Evolutionary conservation across 108 stramenopile species (phyloP), one percentile per base, ranked within the genome.

Genomic region (Skeletonema tropicum): DNA sequence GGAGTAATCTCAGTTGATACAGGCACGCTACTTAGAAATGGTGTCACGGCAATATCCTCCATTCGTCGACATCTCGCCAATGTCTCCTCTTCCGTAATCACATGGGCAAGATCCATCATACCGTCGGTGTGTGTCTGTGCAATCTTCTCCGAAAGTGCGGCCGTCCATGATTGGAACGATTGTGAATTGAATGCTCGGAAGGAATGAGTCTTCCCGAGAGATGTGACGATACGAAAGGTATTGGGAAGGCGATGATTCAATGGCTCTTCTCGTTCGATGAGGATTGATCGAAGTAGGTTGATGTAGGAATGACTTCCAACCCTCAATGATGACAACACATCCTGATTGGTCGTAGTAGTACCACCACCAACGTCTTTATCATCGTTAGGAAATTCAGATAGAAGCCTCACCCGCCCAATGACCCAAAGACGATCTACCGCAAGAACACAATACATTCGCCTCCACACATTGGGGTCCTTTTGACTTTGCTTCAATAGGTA

Each of bases 381-480:
- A 12, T 3, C 12, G 25, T 57, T 26, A 46, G 38, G 14, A 17
- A 33, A 38, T 4, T 11, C 65, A 32, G 29, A 57, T 41, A 83
- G 30, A 45, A 72, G 58, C 19, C 66, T 82, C 71, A 82, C 76
- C 39, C 85, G 61, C 19, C 64, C 57, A 42, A 85, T 71, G 15
- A 41, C 68, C 80, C 80, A 85, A 15, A 85, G 52, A 15, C 70
- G 62, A 72, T 85, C 85, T 41, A 71, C 77, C 32, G 77, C 64
- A 12, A 85, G 60, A 31, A 85, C 73, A 58, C 85, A 85, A 46
- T 79, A 82, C 11, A 79, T 62, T 65, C 80, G 39, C 63, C 52
- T 79, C 85, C 85, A 85, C 17, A 85, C 85, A 45, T 85, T 83
- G 19, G 76, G 80, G 67, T 85, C 85, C 41, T 57, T 36, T 26